Percentiles rank a stretch among this genome's conserved stretches.
Conservation (phyloP, 2,329 filamentous ascomycete species). For the Hypoxylon sp. region DNA sequence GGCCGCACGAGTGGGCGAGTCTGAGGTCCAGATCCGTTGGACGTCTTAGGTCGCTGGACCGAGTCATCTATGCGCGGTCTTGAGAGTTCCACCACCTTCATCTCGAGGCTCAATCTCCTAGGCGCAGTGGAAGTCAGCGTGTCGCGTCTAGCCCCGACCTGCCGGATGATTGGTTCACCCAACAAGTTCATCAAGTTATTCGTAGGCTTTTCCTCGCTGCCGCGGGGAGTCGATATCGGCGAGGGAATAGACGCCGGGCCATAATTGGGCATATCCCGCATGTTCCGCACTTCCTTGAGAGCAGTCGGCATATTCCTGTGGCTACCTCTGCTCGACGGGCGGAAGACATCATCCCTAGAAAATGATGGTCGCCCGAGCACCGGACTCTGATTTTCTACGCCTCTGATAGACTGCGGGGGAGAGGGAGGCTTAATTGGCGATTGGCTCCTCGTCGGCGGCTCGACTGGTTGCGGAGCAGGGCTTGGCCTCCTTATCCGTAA, state of each 20-base stretch:
- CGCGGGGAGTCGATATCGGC: slow-evolving; percentile 57
- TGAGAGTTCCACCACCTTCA: slow-evolving; percentile 57
- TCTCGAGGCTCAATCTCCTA: slow-evolving; percentile 62
- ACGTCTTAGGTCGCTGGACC: slow-evolving; percentile 42
- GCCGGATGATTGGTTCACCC: slow-evolving; percentile 60
- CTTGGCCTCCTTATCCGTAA: slow-evolving; percentile 44
- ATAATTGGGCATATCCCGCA: slow-evolving; percentile 35
- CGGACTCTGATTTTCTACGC: slow-evolving; percentile 29
- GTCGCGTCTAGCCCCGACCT: slow-evolving; percentile 64
- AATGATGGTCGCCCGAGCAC: slow-evolving; percentile 28
- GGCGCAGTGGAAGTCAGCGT: slow-evolving; percentile 62
- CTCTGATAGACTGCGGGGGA: slow-evolving; percentile 53
- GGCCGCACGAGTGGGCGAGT: slow-evolving; percentile 22
- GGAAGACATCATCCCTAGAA: slow-evolving; percentile 28
- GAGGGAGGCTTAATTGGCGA: slow-evolving; percentile 50
- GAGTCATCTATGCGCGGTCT: slow-evolving; percentile 7
- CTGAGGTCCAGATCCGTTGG: slow-evolving; percentile 34
- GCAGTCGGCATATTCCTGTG: slow-evolving; percentile 45
- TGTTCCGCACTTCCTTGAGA: slow-evolving; percentile 42
- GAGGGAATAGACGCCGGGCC: slow-evolving; percentile 57
- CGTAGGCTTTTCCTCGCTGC: slow-evolving; percentile 54
- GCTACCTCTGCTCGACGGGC: slow-evolving; percentile 45
- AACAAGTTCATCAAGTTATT: slow-evolving; percentile 45
- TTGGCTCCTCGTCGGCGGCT: slow-evolving; percentile 20
- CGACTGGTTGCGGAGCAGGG: slow-evolving; percentile 24